Evolutionary conservation across 345 rosid species (phyloP).

Genomic region (Arabis alpina): DNA sequence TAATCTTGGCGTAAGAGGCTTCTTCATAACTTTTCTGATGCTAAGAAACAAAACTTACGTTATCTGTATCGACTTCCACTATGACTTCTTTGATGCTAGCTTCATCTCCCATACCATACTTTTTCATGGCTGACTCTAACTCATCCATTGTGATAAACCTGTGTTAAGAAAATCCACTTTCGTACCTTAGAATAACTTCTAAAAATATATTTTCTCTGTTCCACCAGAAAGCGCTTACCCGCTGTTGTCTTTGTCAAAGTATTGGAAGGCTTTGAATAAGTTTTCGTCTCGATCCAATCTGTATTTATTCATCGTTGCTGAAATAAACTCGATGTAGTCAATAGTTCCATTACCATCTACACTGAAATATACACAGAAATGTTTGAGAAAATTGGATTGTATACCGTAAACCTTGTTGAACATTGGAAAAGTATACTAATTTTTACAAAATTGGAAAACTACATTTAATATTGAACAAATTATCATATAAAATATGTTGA

Average conservation of each 20-base stretch:
- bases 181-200: no score
- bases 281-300: slow-evolving; percentile 71
- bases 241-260: slow-evolving; percentile 77
- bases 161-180: slow-evolving; percentile 10
- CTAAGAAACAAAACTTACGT: slow-evolving; percentile 52
- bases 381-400: no score
- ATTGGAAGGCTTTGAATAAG: slow-evolving; percentile 73
- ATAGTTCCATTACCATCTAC: slow-evolving; percentile 92
- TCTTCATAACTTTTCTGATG: background rate
- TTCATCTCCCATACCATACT: slow-evolving; percentile 82
- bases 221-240: slow-evolving; percentile 45
- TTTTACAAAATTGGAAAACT: no score
- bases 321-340: slow-evolving; percentile 81
- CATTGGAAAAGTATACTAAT: no score
- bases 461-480: no score
- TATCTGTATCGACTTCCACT: slow-evolving; percentile 83
- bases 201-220: background rate
- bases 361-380: slow-evolving; percentile 45
- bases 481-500: no score
- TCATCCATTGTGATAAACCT: slow-evolving; percentile 85
- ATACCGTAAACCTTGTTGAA: no score
- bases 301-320: slow-evolving; percentile 71
- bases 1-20: background rate
- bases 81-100: slow-evolving; percentile 74
- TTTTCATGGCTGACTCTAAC: slow-evolving; percentile 78